Percentiles rank a stretch among this genome's conserved stretches.
phyloP scores from a whole-genome alignment of 176 grass and related monocot species.

The Phoenix roebelenii region DNA sequence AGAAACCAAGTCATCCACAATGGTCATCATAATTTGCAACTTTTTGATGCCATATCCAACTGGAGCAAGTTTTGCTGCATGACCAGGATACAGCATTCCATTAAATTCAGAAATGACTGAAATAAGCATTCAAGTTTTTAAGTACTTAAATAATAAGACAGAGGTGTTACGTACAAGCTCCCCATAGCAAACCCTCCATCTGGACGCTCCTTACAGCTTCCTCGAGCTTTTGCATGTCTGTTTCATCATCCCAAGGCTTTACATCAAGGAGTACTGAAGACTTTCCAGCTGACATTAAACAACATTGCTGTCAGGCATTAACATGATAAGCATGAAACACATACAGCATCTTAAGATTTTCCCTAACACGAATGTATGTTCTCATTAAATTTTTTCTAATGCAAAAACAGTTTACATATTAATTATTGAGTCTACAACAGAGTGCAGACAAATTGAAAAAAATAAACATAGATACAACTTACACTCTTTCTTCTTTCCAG shows the following conservation, averaged over 20 bases:
- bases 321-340: no score
- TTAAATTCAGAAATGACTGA: no score
- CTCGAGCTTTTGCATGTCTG: slow-evolving; percentile 95
- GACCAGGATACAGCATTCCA: no score
- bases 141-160: background rate
- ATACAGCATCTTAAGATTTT: no score
- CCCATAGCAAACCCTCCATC: slow-evolving; percentile 93
- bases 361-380: no score
- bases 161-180: slow-evolving; percentile 66
- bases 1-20: slow-evolving; percentile 86
- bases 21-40: slow-evolving; percentile 97
- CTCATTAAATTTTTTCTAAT: no score
- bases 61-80: slow-evolving; percentile 76
- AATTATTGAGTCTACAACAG: slow-evolving; percentile 24
- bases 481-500: no score
- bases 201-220: slow-evolving; percentile 61
- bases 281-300: slow-evolving; percentile 45
- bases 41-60: slow-evolving; percentile 99
- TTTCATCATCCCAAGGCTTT: slow-evolving; percentile 88
- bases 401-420: background rate
- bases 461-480: no score
- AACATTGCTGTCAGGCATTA: background rate
- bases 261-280: slow-evolving; percentile 87
- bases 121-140: no score
- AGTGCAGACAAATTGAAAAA: background rate